Conservation (phyloP, 1,284 basidiomycete genomes). For the Ganoderma meredithae region DNA sequence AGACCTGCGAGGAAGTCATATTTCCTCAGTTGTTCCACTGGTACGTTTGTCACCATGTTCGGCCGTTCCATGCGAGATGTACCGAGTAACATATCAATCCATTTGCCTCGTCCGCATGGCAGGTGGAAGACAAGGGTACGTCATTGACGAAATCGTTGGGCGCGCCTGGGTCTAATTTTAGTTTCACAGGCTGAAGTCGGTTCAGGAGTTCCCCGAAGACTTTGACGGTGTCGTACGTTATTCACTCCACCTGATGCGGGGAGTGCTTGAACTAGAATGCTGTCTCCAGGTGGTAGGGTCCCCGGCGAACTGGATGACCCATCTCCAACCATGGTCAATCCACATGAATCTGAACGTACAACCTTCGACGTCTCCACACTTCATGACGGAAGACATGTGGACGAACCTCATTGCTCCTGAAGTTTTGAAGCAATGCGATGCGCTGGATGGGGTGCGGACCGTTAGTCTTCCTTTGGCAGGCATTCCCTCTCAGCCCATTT, state of each 20-base stretch:
- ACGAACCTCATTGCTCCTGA: conserved; percentile 36
- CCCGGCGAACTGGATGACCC: conserved; percentile 38
- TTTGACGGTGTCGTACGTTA: conserved; percentile 41
- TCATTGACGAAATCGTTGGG: background rate
- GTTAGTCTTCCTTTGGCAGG: background rate
- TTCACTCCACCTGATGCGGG: background rate
- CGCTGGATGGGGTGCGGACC: conserved; percentile 40
- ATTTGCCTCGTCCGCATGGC: background rate
- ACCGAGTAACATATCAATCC: background rate
- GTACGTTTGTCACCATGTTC: conserved; percentile 21
- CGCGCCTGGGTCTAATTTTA: background rate
- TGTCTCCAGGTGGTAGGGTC: conserved; percentile 37
- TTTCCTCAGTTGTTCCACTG: conserved; percentile 43
- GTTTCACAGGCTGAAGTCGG: conserved; percentile 35
- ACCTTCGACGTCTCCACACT: conserved; percentile 32
- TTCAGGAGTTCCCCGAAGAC: conserved; percentile 40
- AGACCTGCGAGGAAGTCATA: conserved; percentile 37
- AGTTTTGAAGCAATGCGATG: conserved; percentile 42
- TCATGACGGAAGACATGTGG: conserved; percentile 37
- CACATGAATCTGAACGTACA: conserved; percentile 35
- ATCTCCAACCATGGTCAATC: conserved; percentile 36
- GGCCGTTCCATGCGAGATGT: background rate
- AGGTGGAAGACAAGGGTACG: conserved; percentile 40
- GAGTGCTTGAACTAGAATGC: background rate
- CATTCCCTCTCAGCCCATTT: background rate